Evolutionary conservation across 176 grass and related monocot species (phyloP).

Genomic region (Paspalum notatum): DNA sequence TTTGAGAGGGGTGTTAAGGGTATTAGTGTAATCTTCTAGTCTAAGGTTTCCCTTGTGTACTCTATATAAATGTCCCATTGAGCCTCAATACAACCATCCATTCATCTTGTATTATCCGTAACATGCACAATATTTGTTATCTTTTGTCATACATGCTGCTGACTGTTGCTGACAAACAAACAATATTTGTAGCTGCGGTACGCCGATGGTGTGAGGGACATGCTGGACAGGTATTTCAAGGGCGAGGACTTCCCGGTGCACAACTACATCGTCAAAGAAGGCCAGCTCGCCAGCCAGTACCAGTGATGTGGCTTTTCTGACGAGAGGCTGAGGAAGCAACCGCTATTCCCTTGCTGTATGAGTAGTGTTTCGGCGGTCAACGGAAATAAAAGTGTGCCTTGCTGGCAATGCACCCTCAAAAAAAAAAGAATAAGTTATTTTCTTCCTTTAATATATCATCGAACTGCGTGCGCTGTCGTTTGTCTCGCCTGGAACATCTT

Average conservation of each 20-base stretch:
- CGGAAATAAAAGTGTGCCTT: conserved; percentile 24
- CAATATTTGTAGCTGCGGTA: conserved; percentile 71
- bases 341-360: conserved; percentile 8
- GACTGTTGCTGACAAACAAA: background rate
- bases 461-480: background rate
- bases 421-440: background rate
- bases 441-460: too few relatives aligned
- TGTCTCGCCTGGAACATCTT: background rate
- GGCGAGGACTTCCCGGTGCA: conserved; percentile 78
- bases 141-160: background rate
- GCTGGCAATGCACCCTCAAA: background rate
- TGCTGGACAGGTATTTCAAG: conserved; percentile 90
- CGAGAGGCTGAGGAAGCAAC: conserved; percentile 11
- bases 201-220: conserved; percentile 76
- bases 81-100: too few relatives aligned
- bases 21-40: too few relatives aligned
- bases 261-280: conserved; percentile 96
- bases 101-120: background rate
- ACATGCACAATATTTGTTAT: background rate
- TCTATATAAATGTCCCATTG: too few relatives aligned
- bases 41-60: too few relatives aligned
- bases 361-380: background rate
- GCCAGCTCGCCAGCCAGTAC: conserved; percentile 80
- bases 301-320: conserved; percentile 36
- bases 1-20: background rate